These are phyloP conservation scores for Williopsis jadinii DNA, from an alignment of 1,139 yeast species.

Conservation along the genomic window DNA sequence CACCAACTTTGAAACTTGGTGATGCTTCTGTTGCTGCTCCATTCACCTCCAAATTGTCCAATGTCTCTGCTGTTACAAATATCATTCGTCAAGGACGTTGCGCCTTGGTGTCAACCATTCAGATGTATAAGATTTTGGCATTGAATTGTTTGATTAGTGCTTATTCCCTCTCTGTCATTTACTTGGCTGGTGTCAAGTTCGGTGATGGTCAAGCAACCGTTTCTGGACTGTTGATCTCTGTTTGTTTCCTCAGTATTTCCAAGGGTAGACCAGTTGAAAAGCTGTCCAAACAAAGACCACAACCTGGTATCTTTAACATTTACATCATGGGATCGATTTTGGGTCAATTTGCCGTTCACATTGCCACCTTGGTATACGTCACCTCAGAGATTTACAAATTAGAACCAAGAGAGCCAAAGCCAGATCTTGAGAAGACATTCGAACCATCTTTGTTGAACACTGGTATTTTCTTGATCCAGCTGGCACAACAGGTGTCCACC, in stretches of 20 bases:
- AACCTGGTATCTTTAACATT: slow-evolving; percentile 89
- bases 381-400: slow-evolving; percentile 75
- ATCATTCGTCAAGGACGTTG: slow-evolving; percentile 98
- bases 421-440: slow-evolving; percentile 86
- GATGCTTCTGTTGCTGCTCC: slow-evolving; percentile 99
- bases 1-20: slow-evolving; percentile 90
- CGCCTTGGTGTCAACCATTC: slow-evolving; percentile 94
- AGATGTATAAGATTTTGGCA: slow-evolving; percentile 97
- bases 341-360: slow-evolving; percentile 94
- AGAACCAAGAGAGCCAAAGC: slow-evolving; percentile 86
- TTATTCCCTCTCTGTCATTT: slow-evolving; percentile 87
- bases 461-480: slow-evolving; percentile 88
- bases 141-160: slow-evolving; percentile 96
- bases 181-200: slow-evolving; percentile 94
- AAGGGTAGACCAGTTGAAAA: slow-evolving; percentile 89
- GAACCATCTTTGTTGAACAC: slow-evolving; percentile 89
- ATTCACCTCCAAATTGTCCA: slow-evolving; percentile 88
- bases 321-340: slow-evolving; percentile 97
- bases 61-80: slow-evolving; percentile 88
- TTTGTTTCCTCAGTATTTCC: slow-evolving; percentile 92
- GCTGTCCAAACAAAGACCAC: slow-evolving; percentile 92
- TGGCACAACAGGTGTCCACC: slow-evolving; percentile 95
- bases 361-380: slow-evolving; percentile 72
- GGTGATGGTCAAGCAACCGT: slow-evolving; percentile 97
- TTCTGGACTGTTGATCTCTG: slow-evolving; percentile 83